These are phyloP conservation scores for Saccharomyces uvarum DNA, from an alignment of 1,139 yeast species.

Conservation along the genomic window DNA sequence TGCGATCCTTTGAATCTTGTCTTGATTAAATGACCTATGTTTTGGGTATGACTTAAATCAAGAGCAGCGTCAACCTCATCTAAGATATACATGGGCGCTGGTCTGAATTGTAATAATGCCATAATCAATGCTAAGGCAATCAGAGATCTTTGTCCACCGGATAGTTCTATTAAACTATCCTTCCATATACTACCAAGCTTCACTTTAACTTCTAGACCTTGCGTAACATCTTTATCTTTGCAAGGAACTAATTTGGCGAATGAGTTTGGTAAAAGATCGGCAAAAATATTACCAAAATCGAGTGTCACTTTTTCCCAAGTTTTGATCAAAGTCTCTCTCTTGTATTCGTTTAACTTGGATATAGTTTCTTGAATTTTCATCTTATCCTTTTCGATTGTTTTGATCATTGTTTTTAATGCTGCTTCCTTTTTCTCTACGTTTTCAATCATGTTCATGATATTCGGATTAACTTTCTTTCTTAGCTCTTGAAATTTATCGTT, in stretches of 20 bases:
- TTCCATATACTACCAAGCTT: constrained; percentile 92
- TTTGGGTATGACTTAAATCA: constrained; percentile 94
- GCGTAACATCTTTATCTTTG: constrained; percentile 72
- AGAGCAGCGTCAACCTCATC: constrained; percentile 98
- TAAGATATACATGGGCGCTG: constrained; percentile 95
- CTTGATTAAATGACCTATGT: constrained; percentile 91
- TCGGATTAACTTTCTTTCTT: constrained; percentile 77
- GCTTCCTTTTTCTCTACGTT: constrained; percentile 84
- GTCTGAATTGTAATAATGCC: constrained; percentile 87
- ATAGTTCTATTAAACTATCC: constrained; percentile 85
- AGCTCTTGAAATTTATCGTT: constrained; percentile 61
- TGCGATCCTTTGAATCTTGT: constrained; percentile 93
- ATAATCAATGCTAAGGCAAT: constrained; percentile 85
- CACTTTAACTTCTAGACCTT: constrained; percentile 88
- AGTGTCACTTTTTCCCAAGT: constrained; percentile 81
- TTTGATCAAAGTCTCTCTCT: constrained; percentile 69
- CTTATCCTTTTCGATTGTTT: constrained; percentile 85
- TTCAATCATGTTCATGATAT: constrained; percentile 91
- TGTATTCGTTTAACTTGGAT: constrained; percentile 76
- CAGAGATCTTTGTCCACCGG: constrained; percentile 95
- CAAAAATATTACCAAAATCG: constrained; percentile 90
- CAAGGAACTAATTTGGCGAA: constrained; percentile 83
- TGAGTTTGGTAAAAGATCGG: constrained; percentile 82
- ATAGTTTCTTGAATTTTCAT: constrained; percentile 84
- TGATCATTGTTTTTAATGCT: constrained; percentile 70